These are phyloP conservation scores for Allium sativum DNA, from an alignment of 106 monocot genomes.

Conservation along the genomic window DNA sequence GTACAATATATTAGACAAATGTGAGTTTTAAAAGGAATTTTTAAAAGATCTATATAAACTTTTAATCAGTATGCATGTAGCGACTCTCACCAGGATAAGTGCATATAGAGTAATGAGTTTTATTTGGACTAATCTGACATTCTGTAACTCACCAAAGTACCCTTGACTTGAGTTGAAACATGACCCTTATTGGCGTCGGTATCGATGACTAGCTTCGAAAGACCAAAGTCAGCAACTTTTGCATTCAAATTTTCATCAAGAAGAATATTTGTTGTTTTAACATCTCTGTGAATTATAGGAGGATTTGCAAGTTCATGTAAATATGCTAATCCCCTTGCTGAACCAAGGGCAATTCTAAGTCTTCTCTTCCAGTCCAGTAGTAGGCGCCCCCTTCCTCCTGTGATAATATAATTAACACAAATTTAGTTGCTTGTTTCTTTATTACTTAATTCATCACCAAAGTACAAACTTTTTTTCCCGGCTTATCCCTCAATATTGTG, in stretches of 20 bases:
- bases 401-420: background rate
- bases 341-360: slow-evolving; percentile 47
- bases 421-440: background rate
- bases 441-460: background rate
- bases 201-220: slow-evolving; percentile 50
- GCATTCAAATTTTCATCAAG: slow-evolving; percentile 62
- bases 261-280: slow-evolving; percentile 67
- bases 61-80: too few relatives aligned
- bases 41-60: too few relatives aligned
- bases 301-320: slow-evolving; percentile 89
- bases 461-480: background rate
- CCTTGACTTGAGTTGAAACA: slow-evolving; percentile 62
- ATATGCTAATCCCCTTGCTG: slow-evolving; percentile 82
- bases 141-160: slow-evolving; percentile 36
- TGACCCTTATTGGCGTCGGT: slow-evolving; percentile 42
- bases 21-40: too few relatives aligned
- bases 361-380: slow-evolving; percentile 49
- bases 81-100: too few relatives aligned
- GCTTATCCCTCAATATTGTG: too few relatives aligned
- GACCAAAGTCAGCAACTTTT: slow-evolving; percentile 70
- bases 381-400: slow-evolving; percentile 28
- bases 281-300: slow-evolving; percentile 91
- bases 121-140: too few relatives aligned
- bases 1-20: too few relatives aligned
- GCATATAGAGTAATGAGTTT: too few relatives aligned